Conservation (phyloP, 1,284 basidiomycete species). For the Papiliotrema nemorosa region DNA sequence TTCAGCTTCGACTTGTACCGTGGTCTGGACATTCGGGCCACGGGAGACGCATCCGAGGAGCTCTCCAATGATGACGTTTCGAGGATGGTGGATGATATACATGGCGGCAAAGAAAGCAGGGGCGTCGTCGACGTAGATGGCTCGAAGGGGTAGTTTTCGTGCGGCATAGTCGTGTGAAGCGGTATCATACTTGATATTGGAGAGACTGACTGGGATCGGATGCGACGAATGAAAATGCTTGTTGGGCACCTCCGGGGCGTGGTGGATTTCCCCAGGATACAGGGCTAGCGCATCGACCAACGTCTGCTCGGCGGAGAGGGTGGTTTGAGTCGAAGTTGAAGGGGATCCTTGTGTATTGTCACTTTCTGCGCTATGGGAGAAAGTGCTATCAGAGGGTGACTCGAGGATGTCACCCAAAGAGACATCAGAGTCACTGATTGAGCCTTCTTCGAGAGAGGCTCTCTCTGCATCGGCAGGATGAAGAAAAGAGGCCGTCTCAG, state of each 20-base stretch:
- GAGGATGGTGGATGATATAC: not conserved
- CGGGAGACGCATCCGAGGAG: not conserved
- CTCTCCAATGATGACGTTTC: not conserved
- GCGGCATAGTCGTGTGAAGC: not conserved
- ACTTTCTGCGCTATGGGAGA: too few relatives aligned
- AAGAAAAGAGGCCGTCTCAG: too few relatives aligned
- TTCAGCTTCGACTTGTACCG: not conserved
- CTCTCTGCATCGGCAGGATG: too few relatives aligned
- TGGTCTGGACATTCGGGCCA: not conserved
- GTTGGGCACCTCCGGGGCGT: conserved; percentile 4
- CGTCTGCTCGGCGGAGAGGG: not conserved
- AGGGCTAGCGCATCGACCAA: not conserved
- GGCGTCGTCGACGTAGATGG: not conserved
- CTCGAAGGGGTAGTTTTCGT: not conserved
- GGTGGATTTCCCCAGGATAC: too few relatives aligned
- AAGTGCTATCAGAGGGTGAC: too few relatives aligned
- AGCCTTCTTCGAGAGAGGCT: too few relatives aligned
- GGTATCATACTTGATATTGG: not conserved
- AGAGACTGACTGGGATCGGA: not conserved
- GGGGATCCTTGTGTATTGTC: not conserved
- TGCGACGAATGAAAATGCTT: not conserved
- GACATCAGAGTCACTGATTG: too few relatives aligned
- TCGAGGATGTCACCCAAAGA: too few relatives aligned
- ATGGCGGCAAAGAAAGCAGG: not conserved
- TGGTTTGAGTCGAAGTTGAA: not conserved